phyloP scores from a whole-genome alignment of 257 asterid species.

The Solanum corneliomulleri region DNA sequence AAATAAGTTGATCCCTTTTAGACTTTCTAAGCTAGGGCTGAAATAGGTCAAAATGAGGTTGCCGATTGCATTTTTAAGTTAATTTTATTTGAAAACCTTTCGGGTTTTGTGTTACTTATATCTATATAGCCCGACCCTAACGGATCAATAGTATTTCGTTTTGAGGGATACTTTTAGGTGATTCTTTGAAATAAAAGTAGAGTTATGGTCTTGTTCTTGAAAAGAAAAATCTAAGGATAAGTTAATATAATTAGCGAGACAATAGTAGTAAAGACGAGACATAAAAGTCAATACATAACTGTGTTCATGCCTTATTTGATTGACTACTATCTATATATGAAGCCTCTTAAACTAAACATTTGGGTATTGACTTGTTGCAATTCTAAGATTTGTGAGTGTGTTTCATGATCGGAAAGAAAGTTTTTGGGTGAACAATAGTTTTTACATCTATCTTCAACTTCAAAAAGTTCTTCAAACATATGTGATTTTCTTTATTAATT shows the following conservation, averaged over 20 bases:
- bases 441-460: neutral
- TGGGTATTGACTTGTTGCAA: neutral
- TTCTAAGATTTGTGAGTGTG: neutral
- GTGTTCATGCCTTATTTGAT: neutral
- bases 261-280: neutral
- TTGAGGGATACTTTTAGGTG: neutral
- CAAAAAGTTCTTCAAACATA: neutral
- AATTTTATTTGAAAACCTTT: neutral
- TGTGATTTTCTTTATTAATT: neutral
- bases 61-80: neutral
- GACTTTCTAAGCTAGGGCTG: neutral
- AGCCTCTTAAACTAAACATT: neutral
- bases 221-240: neutral
- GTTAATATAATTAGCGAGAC: neutral
- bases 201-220: neutral
- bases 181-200: neutral
- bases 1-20: neutral
- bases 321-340: neutral
- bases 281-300: neutral
- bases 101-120: neutral
- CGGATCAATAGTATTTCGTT: neutral
- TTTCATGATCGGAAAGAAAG: neutral
- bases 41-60: neutral
- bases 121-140: neutral
- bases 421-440: neutral